Percentiles rank a stretch among this genome's conserved stretches.
Evolutionary conservation across 2,329 filamentous ascomycete genomes (phyloP).

Genomic region (Helotiales sp.): DNA sequence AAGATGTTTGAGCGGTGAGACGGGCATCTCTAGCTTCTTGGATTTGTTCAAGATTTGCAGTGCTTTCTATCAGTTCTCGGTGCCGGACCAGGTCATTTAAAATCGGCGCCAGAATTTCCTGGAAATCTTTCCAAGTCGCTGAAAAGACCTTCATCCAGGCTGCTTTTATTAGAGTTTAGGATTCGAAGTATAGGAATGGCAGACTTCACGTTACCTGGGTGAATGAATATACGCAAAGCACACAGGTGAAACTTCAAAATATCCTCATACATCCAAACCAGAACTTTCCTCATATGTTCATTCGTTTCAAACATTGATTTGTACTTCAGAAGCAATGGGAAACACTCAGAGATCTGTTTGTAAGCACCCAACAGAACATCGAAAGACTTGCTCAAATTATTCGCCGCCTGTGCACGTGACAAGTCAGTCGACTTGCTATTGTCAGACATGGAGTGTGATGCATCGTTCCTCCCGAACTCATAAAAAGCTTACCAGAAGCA

Average conservation of each 20-base stretch:
- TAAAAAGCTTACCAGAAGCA: slow-evolving; percentile 33
- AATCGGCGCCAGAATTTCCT: slow-evolving; percentile 31
- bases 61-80: slow-evolving; percentile 33
- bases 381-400: slow-evolving; percentile 36
- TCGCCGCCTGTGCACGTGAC: slow-evolving; percentile 33
- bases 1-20: slow-evolving; percentile 18
- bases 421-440: background rate
- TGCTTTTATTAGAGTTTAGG: slow-evolving; percentile 6
- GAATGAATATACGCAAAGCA: slow-evolving; percentile 34
- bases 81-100: slow-evolving; percentile 33
- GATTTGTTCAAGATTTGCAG: slow-evolving; percentile 32
- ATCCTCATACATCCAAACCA: slow-evolving; percentile 39
- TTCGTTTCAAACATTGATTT: slow-evolving; percentile 33
- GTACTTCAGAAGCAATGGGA: slow-evolving; percentile 38
- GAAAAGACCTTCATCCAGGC: slow-evolving; percentile 37
- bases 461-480: no score
- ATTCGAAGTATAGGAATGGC: background rate
- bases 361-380: slow-evolving; percentile 41
- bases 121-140: slow-evolving; percentile 37
- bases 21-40: slow-evolving; percentile 28
- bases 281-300: slow-evolving; percentile 32
- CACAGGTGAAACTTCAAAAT: slow-evolving; percentile 40
- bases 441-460: no score
- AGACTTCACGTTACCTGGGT: slow-evolving; percentile 20
- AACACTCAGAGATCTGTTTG: slow-evolving; percentile 39